A percentile compares a stretch with the other conserved stretches of the same genome.
phyloP scores from a whole-genome alignment of 768 basidiomycete genomes.

The Leccinum variicolor region DNA sequence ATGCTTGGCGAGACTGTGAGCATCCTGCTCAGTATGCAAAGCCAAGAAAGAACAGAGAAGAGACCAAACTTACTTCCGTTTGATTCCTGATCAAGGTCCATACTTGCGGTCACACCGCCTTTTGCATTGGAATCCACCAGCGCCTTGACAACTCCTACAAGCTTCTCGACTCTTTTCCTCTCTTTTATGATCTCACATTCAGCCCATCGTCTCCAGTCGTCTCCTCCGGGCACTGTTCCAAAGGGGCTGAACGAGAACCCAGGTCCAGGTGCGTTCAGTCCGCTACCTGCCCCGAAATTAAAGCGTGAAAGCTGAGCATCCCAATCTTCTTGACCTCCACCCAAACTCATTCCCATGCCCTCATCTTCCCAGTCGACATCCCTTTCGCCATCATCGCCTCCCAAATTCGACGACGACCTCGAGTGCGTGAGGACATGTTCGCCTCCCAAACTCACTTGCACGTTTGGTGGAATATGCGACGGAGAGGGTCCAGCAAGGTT shows the following conservation, averaged over 20 bases:
- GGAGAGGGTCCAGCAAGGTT: constrained; percentile 7
- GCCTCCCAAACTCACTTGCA: constrained; percentile 9
- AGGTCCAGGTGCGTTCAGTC: constrained; percentile 13
- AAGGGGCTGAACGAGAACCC: constrained; percentile 8
- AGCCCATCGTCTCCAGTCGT: constrained; percentile 31
- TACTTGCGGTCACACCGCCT: constrained; percentile 16
- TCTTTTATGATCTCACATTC: constrained; percentile 49
- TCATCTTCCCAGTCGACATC: constrained; percentile 31
- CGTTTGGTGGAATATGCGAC: constrained; percentile 2
- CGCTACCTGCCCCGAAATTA: constrained; percentile 8
- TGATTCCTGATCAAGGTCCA: constrained; percentile 9
- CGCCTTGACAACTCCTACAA: constrained; percentile 54
- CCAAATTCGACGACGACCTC: constrained; percentile 27
- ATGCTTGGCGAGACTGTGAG: constrained; percentile 18
- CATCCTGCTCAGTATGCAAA: constrained; percentile 2
- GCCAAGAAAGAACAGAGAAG: background rate
- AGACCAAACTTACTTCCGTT: constrained; percentile 12
- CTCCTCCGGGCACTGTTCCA: constrained; percentile 9
- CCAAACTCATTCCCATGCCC: constrained; percentile 10
- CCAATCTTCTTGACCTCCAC: constrained; percentile 24
- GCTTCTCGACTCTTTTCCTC: constrained; percentile 56
- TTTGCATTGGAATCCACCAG: constrained; percentile 62
- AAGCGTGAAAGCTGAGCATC: constrained; percentile 18
- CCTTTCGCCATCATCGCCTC: constrained; percentile 24
- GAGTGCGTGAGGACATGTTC: constrained; percentile 23